Percentiles rank a stretch among this genome's conserved stretches.
Evolutionary conservation across 768 basidiomycete species (phyloP).

Genomic region (Suillus weaverae): DNA sequence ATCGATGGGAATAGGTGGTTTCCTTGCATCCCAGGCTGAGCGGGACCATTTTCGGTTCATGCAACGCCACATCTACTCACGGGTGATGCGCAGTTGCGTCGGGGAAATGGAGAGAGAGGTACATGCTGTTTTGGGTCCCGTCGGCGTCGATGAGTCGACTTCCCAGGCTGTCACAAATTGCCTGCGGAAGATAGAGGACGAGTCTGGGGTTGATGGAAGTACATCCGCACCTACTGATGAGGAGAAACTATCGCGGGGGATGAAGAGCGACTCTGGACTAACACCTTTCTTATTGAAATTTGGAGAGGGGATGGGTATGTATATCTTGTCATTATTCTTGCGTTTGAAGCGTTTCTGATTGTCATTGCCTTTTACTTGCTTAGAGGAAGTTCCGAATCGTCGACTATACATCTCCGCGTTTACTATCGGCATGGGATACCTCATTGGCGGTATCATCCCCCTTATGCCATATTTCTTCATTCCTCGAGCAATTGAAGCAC

Average conservation of each 20-base stretch:
- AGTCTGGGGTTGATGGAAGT: constrained; percentile 23
- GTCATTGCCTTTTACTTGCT: not conserved
- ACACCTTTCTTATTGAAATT: constrained; percentile 96
- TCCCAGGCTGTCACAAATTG: constrained; percentile 77
- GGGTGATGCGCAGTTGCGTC: constrained; percentile 86
- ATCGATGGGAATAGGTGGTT: constrained; percentile 98
- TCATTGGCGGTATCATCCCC: constrained; percentile 90
- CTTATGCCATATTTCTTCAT: constrained; percentile 93
- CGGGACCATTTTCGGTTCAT: constrained; percentile 92
- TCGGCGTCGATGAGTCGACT: constrained; percentile 84
- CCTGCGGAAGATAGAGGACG: constrained; percentile 66
- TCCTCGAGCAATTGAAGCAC: constrained; percentile 59
- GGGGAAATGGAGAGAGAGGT: constrained; percentile 98
- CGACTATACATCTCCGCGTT: constrained; percentile 89
- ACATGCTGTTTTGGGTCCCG: constrained; percentile 78
- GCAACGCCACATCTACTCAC: constrained; percentile 67
- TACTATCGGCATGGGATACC: constrained; percentile 94
- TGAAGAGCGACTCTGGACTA: constrained; percentile 80
- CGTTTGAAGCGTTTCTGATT: not conserved
- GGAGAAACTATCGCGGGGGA: constrained; percentile 58
- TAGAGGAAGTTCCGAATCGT: constrained; percentile 85
- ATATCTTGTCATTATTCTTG: not conserved
- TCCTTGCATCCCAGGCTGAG: constrained; percentile 95
- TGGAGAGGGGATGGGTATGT: constrained; percentile 85
- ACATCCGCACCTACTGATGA: constrained; percentile 39